These are phyloP conservation scores for Mycosphaerella sp. DNA, from an alignment of 2,329 filamentous ascomycete species.

Conservation along the genomic window DNA sequence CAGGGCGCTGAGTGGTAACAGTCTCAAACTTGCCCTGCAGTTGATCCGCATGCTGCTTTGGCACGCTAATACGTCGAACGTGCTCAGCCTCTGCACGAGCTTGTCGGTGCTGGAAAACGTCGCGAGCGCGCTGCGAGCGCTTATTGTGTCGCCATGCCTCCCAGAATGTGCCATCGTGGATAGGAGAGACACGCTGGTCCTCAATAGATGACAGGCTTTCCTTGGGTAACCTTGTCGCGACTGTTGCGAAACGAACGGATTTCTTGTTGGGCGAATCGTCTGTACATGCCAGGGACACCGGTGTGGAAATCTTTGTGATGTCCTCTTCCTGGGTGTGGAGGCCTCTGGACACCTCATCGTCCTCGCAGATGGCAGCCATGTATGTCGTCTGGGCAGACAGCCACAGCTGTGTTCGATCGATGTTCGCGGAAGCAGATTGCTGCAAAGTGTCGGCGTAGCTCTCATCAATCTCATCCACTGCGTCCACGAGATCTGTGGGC, in stretches of 20 bases:
- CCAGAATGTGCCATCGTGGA: conserved; percentile 61
- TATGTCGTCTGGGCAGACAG: conserved; percentile 75
- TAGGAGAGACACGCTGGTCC: conserved; percentile 30
- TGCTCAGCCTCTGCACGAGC: conserved; percentile 85
- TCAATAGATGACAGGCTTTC: conserved; percentile 2
- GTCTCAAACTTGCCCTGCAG: conserved; percentile 81
- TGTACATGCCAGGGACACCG: conserved; percentile 18
- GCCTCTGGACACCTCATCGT: conserved; percentile 27
- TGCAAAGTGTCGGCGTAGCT: conserved; percentile 68
- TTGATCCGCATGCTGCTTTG: conserved; percentile 67
- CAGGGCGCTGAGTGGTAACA: conserved; percentile 43
- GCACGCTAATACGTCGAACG: conserved; percentile 68
- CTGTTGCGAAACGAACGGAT: conserved; percentile 58
- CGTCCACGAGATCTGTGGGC: conserved; percentile 33
- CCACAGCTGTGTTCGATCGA: conserved; percentile 83
- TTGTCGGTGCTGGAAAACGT: conserved; percentile 78
- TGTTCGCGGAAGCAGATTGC: conserved; percentile 61
- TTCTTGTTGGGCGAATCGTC: conserved; percentile 53
- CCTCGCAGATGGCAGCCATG: conserved; percentile 31
- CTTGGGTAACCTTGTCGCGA: conserved; percentile 16
- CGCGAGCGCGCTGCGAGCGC: conserved; percentile 54
- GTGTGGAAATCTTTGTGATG: conserved; percentile 29
- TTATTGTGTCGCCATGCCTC: conserved; percentile 60
- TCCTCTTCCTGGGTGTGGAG: conserved; percentile 29
- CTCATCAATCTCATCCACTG: conserved; percentile 52